These are phyloP conservation scores for Microstroma glucosiphilum DNA, from an alignment of 1,284 basidiomycete genomes.

Conservation along the genomic window DNA sequence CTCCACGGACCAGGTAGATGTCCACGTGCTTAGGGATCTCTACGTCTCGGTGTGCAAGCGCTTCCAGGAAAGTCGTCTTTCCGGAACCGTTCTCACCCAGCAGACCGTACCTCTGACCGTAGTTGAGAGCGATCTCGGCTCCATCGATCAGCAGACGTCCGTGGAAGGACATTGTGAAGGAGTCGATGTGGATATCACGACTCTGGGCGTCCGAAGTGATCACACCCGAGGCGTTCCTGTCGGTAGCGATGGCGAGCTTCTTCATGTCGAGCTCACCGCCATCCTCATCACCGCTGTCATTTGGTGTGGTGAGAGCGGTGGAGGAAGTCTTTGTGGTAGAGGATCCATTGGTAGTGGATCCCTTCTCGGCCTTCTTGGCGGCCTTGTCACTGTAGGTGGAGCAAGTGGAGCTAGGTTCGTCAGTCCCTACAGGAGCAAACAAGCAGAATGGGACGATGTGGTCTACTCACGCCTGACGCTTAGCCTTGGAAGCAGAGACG, in stretches of 20 bases:
- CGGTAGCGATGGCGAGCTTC: slow-evolving; percentile 46
- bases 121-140: slow-evolving; percentile 86
- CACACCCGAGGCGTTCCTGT: slow-evolving; percentile 61
- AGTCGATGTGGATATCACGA: slow-evolving; percentile 95
- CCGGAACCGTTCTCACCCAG: slow-evolving; percentile 96
- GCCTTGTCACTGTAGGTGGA: slow-evolving; percentile 42
- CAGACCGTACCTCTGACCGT: slow-evolving; percentile 88
- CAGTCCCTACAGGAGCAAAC: too few species aligned
- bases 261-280: slow-evolving; percentile 45
- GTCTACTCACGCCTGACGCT: slow-evolving; percentile 49
- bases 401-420: not conserved
- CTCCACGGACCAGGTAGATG: slow-evolving; percentile 91
- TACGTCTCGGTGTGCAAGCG: slow-evolving; percentile 61
- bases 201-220: slow-evolving; percentile 84
- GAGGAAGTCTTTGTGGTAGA: slow-evolving; percentile 28
- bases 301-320: slow-evolving; percentile 31
- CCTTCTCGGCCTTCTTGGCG: slow-evolving; percentile 38
- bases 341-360: slow-evolving; percentile 33
- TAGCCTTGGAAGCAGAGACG: slow-evolving; percentile 50
- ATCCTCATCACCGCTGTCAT: slow-evolving; percentile 26
- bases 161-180: slow-evolving; percentile 94
- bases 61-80: slow-evolving; percentile 64
- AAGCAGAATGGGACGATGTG: not conserved
- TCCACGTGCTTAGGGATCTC: slow-evolving; percentile 92
- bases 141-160: slow-evolving; percentile 86